Evolutionary conservation across 1,139 yeast genomes (phyloP).

Genomic region (Candida sanyaensis): DNA sequence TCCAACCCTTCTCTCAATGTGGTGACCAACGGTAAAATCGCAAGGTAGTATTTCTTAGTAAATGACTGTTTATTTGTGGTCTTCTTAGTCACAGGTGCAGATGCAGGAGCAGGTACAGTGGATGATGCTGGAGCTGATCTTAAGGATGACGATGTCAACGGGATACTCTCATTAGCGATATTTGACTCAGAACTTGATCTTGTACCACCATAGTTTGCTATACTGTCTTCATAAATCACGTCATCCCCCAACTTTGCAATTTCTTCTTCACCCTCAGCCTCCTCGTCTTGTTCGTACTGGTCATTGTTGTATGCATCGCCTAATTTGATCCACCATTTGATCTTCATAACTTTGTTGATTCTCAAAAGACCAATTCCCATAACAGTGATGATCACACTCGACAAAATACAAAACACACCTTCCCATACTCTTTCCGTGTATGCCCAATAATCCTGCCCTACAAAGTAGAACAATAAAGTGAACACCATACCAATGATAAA

Average conservation of each 20-base stretch:
- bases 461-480: constrained; percentile 70
- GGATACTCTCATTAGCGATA: constrained; percentile 9
- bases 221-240: constrained; percentile 4
- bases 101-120: not conserved
- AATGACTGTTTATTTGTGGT: constrained; percentile 13
- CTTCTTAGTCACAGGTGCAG: not conserved
- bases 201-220: constrained; percentile 13
- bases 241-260: constrained; percentile 18
- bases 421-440: constrained; percentile 89
- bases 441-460: constrained; percentile 82
- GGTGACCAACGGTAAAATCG: constrained; percentile 45
- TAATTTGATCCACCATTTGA: constrained; percentile 51
- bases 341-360: constrained; percentile 65
- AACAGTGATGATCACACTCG: constrained; percentile 77
- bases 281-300: constrained; percentile 19
- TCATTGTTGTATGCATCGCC: constrained; percentile 37
- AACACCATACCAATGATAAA: constrained; percentile 73
- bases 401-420: constrained; percentile 79
- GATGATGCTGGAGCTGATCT: not conserved
- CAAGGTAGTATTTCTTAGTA: constrained; percentile 37
- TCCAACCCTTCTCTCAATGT: constrained; percentile 50
- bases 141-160: constrained; percentile 6
- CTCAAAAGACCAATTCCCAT: constrained; percentile 90
- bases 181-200: constrained; percentile 15
- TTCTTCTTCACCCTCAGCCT: constrained; percentile 16